Evolutionary conservation across 1,284 basidiomycete species (phyloP), one percentile per base, ranked within the genome.

Genomic region (Pholiota adiposa): DNA sequence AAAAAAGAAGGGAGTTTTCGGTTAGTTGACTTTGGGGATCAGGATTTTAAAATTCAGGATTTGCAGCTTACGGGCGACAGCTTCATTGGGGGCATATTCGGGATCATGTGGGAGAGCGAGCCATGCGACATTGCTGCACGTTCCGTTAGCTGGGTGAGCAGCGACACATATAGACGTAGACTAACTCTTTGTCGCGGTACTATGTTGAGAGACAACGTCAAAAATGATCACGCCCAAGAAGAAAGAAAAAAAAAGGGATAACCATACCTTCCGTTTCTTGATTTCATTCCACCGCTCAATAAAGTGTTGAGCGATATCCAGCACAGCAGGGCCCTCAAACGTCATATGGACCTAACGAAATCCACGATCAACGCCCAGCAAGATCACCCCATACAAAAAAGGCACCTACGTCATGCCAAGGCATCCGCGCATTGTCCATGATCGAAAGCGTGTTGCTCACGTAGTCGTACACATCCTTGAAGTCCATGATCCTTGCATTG

Each of bases 241-340:
- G 14, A 4, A 4, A n/a, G 16, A 38, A 7, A 51, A 16, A 36
- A 49, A 43, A 0, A 46, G n/a, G 25, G 19, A 27, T 27, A 34
- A n/a, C n/a, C 69, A 31, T 51, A 75, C 77, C 72, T 93, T 93
- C 67, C 92, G 83, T 69, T 83, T 88, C 80, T 92, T 93, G 60
- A 93, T 75, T 68, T 93, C 92, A 69, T 93, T 94, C 93, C 91
- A 93, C 14, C 93, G 79, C 72, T 97, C 95, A 16, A 90, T 80
- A 64, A 96, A 98, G 76, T 97, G 94, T 73, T 97, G 94, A 4
- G 89, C 86, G 23, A 97, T 85, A 70, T 98, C 96, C 53, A 97
- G 82, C 1, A 96, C 94, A 7, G 83, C 86, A 0, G 92, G 87
- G 0, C 96, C 96, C 19, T 86, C 79, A 18, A 97, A 75, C 2